Conservation (phyloP, 805 yeast genomes). For the Spencermartinsiella europaea region DNA sequence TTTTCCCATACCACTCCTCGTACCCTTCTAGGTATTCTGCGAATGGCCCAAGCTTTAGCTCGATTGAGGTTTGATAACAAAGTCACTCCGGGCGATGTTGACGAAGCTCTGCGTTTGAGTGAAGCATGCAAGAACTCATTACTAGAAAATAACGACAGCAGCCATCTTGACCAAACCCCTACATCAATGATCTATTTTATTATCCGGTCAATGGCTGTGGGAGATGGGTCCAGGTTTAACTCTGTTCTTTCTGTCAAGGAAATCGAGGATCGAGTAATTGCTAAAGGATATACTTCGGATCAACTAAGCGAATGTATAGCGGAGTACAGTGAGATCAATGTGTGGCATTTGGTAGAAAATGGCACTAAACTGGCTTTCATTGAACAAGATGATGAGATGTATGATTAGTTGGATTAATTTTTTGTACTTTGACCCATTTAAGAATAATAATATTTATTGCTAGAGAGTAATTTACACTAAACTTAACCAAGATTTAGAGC, state of each 20-base stretch:
- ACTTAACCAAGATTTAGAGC: constrained; percentile 36
- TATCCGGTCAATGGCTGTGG: constrained; percentile 53
- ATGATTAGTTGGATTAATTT: background rate
- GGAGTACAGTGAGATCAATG: constrained; percentile 64
- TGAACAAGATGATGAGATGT: constrained; percentile 5
- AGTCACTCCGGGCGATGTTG: constrained; percentile 79
- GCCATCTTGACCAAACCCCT: constrained; percentile 51
- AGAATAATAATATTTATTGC: background rate
- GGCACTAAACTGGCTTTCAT: constrained; percentile 28
- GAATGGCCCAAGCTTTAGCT: constrained; percentile 93
- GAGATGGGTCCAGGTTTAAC: constrained; percentile 33
- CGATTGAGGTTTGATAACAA: constrained; percentile 72
- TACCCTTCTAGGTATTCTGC: constrained; percentile 81
- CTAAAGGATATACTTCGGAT: constrained; percentile 78
- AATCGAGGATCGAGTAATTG: constrained; percentile 60
- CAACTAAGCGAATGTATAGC: constrained; percentile 70
- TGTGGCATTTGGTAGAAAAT: constrained; percentile 73
- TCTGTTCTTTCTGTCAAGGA: constrained; percentile 40
- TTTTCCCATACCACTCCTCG: constrained; percentile 95
- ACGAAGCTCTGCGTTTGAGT: constrained; percentile 85
- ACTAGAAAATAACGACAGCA: constrained; percentile 45
- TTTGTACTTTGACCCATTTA: background rate
- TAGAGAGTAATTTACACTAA: background rate
- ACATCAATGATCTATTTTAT: constrained; percentile 67
- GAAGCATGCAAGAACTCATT: constrained; percentile 85